phyloP scores from a whole-genome alignment of 1,139 yeast genomes.

The Blastobotrys serpentis region DNA sequence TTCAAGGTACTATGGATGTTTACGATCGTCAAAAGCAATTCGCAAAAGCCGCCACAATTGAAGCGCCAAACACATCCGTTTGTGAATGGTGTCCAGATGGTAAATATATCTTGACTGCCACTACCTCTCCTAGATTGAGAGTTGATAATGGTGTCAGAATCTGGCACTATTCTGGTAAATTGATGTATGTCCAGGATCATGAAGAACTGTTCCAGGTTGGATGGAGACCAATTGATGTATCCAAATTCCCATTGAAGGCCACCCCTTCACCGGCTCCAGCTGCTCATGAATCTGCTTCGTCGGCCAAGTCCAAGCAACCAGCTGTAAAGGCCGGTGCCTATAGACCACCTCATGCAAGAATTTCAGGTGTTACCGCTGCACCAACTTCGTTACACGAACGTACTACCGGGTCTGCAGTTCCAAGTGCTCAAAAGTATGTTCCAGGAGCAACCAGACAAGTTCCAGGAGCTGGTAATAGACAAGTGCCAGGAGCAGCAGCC shows the following conservation, averaged over 20 bases:
- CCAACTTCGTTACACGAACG: constrained; percentile 32
- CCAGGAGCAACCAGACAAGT: constrained; percentile 17
- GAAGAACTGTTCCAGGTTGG: constrained; percentile 75
- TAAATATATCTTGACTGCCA: constrained; percentile 86
- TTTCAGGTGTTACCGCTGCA: constrained; percentile 32
- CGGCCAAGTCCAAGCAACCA: constrained; percentile 47
- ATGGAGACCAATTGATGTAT: constrained; percentile 78
- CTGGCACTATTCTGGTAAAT: constrained; percentile 89
- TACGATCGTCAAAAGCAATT: constrained; percentile 91
- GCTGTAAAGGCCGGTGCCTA: constrained; percentile 65
- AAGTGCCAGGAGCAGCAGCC: constrained; percentile 41
- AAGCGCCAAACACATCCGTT: constrained; percentile 90
- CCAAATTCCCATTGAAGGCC: constrained; percentile 55
- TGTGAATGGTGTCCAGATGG: constrained; percentile 99
- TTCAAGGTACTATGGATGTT: constrained; percentile 94
- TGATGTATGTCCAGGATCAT: constrained; percentile 75
- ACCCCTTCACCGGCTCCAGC: constrained; percentile 57
- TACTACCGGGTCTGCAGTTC: neutral
- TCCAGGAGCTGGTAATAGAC: constrained; percentile 26
- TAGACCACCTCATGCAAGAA: constrained; percentile 92
- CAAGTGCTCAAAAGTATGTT: constrained; percentile 8
- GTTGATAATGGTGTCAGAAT: constrained; percentile 94
- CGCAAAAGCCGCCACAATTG: constrained; percentile 72
- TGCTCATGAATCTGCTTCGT: constrained; percentile 57
- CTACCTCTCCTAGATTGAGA: constrained; percentile 93